Percentiles rank a stretch among this genome's conserved stretches.
Evolutionary conservation across 73 alveolate species (phyloP).

Genomic region (Effrenium voratum): DNA sequence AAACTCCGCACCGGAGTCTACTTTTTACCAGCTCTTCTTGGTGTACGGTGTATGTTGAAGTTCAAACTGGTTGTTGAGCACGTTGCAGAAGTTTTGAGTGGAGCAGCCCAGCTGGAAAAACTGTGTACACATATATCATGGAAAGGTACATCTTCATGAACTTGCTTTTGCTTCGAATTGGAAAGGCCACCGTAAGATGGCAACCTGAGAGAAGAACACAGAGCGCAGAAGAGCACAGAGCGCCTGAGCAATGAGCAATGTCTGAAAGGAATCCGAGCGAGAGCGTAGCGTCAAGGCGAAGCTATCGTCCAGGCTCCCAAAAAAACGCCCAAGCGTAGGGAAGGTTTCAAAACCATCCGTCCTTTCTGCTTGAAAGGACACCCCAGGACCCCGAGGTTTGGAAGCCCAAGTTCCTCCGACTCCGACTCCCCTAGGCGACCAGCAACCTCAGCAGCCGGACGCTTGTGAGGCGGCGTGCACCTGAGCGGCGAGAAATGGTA

Average conservation of each 20-base stretch:
- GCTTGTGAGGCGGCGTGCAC: constrained; percentile 92
- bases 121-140: no score
- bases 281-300: background rate
- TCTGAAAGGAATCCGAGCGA: background rate
- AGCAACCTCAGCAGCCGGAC: constrained; percentile 94
- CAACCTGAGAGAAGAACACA: no score
- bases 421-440: background rate
- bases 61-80: no score
- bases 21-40: no score
- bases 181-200: no score
- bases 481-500: background rate
- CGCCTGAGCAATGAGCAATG: no score
- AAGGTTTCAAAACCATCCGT: background rate
- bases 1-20: background rate
- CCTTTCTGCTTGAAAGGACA: background rate
- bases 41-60: no score
- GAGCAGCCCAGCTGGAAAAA: no score
- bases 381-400: background rate
- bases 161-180: no score
- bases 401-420: background rate
- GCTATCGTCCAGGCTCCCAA: background rate
- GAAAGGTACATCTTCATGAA: no score
- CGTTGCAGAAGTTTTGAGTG: no score
- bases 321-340: background rate
- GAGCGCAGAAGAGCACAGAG: no score